phyloP scores from a whole-genome alignment of 768 basidiomycete genomes.

The Amanita phalloides region DNA sequence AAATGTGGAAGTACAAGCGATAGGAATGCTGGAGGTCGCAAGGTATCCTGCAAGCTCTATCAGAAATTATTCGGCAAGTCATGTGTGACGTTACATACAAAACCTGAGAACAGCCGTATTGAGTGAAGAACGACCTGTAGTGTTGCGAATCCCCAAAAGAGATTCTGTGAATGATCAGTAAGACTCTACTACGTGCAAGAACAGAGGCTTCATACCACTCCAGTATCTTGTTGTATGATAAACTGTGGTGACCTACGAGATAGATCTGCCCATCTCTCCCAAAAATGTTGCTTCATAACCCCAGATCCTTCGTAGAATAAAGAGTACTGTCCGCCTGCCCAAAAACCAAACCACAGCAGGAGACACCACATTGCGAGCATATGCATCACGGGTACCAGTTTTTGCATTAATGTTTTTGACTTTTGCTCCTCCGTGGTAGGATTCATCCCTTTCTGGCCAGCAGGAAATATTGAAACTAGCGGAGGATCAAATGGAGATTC shows the following conservation, averaged over 20 bases:
- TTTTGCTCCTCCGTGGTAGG: background rate
- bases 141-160: conserved; percentile 77
- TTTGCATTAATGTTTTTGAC: conserved; percentile 35
- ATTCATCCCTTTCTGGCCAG: conserved; percentile 1
- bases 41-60: conserved; percentile 32
- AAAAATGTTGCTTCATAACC: conserved; percentile 19
- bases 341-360: conserved; percentile 58
- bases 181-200: background rate
- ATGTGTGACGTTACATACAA: conserved; percentile 34
- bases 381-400: conserved; percentile 57
- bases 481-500: conserved; percentile 28
- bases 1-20: conserved; percentile 53
- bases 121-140: conserved; percentile 65
- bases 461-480: conserved; percentile 34
- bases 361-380: conserved; percentile 52
- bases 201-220: background rate
- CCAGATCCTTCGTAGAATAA: conserved; percentile 21
- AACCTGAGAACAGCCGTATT: conserved; percentile 55
- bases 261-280: conserved; percentile 59
- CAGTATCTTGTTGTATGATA: background rate
- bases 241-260: conserved; percentile 15
- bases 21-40: conserved; percentile 49
- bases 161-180: conserved; percentile 34
- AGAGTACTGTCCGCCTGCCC: conserved; percentile 47
- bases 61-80: background rate